phyloP scores from a whole-genome alignment of 192 early-diverging fungal species.

The Coemansia sp. region DNA sequence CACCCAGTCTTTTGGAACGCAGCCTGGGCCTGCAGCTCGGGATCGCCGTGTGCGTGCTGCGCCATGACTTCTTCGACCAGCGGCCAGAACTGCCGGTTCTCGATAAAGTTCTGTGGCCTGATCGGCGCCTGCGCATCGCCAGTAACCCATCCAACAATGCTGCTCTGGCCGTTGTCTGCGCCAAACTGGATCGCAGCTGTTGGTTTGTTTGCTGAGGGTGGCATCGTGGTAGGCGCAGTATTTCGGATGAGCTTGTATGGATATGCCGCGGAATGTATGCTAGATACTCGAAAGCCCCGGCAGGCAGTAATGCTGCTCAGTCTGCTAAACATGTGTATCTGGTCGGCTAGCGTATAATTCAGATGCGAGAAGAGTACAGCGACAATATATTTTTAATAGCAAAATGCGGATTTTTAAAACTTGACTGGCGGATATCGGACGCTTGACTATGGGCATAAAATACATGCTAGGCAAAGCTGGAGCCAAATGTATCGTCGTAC shows the following conservation, averaged over 20 bases:
- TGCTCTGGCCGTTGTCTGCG: conserved; percentile 4
- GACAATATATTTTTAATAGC: no score
- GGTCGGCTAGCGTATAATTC: background rate
- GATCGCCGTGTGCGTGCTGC: conserved; percentile 49
- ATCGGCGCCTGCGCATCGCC: conserved; percentile 20
- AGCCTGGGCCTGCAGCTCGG: conserved; percentile 50
- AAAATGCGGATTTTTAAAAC: no score
- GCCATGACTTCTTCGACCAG: conserved; percentile 26
- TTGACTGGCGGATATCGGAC: background rate
- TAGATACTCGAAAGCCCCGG: conserved; percentile 16
- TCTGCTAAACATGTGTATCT: conserved; percentile 5
- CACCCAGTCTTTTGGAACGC: conserved; percentile 50
- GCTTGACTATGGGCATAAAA: background rate
- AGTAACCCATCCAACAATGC: conserved; percentile 42
- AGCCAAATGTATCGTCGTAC: conserved; percentile 16
- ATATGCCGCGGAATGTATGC: conserved; percentile 11
- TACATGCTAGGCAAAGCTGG: conserved; percentile 7
- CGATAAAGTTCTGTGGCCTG: conserved; percentile 35
- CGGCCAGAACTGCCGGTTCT: conserved; percentile 43
- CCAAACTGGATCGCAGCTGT: conserved; percentile 16
- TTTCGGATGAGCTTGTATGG: conserved; percentile 33
- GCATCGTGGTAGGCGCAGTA: background rate
- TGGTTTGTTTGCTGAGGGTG: background rate
- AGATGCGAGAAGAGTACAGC: background rate
- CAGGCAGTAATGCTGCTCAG: background rate